Base-by-base conservation (phyloP, 108 stramenopile species). In the Epithemia pelagica region DNA sequence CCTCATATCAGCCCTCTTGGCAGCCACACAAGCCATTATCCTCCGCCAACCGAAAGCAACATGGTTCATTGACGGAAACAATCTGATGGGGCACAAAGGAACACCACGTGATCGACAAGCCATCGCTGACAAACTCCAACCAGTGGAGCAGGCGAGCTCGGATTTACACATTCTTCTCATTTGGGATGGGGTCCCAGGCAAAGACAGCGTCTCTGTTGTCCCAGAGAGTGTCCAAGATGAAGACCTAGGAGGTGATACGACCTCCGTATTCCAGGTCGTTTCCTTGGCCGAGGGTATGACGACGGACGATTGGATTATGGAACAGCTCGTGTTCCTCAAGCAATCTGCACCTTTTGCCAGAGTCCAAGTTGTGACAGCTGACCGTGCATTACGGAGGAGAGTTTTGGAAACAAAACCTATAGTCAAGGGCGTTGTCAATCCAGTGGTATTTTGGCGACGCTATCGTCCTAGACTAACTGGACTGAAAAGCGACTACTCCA, bases 11-110 rank as follows among this genome's bases (percentile, higher is more conserved):
- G n/a, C n/a, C n/a, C n/a, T n/a, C n/a, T n/a, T n/a, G n/a, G n/a
- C n/a, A n/a, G n/a, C n/a, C n/a, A n/a, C n/a, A n/a, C n/a, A n/a
- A n/a, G n/a, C n/a, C n/a, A n/a, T n/a, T n/a, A n/a, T n/a, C n/a
- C n/a, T n/a, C n/a, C n/a, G n/a, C n/a, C n/a, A n/a, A n/a, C n/a
- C n/a, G n/a, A 5, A 15, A 62, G 21, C 65, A 1, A 67, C 66
- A 30, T 74, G 74, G 74, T 69, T 60, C 52, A 77, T 83, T 52
- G 82, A 83, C 52, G 82, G 82, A 20, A 73, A 74, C 60, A 83
- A 83, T 69, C 57, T 83, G 19, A 31, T 83, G 51, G 72, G 61
- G 26, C 72, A 78, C 52, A 74, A 68, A 28, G 74, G 76, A 19
- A 70, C 65, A 21, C 75, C 76, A 7, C 31, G 73, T 27, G 62